Conservation (phyloP, 768 basidiomycete genomes). For the Collybia sp. region DNA sequence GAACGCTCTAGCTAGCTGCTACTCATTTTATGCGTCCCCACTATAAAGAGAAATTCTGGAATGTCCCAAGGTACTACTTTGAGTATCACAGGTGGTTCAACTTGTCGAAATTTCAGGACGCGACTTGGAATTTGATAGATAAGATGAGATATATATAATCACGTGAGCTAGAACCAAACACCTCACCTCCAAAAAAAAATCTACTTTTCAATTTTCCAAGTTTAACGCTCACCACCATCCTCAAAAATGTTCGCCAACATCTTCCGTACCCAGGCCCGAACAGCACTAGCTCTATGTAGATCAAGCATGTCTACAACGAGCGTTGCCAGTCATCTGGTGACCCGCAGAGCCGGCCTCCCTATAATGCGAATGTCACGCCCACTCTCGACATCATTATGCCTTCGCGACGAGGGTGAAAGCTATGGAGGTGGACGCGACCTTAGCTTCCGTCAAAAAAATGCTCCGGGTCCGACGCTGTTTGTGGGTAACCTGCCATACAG, state of each 20-base stretch:
- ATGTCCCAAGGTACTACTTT: no score
- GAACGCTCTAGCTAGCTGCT: no score
- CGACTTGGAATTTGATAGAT: no score
- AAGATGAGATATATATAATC: no score
- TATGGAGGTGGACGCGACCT: neutral
- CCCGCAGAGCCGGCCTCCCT: conserved; percentile 1
- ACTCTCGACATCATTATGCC: conserved; percentile 12
- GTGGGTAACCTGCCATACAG: conserved; percentile 53
- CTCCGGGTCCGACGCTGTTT: conserved; percentile 36
- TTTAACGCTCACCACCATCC: neutral
- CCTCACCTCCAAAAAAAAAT: neutral
- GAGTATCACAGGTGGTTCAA: no score
- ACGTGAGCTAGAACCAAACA: no score
- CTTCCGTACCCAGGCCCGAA: conserved; percentile 29
- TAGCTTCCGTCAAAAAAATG: neutral
- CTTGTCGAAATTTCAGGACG: no score
- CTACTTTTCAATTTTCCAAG: conserved; percentile 2
- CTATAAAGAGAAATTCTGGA: no score
- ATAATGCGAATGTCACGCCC: conserved; percentile 6
- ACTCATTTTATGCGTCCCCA: no score
- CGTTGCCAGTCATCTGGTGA: neutral
- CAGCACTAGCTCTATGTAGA: conserved; percentile 21
- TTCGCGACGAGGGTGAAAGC: neutral
- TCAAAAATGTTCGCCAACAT: conserved; percentile 30
- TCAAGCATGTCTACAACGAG: conserved; percentile 6